Base-by-base conservation (phyloP, 805 yeast genomes). In the Saturnispora hagleri region DNA sequence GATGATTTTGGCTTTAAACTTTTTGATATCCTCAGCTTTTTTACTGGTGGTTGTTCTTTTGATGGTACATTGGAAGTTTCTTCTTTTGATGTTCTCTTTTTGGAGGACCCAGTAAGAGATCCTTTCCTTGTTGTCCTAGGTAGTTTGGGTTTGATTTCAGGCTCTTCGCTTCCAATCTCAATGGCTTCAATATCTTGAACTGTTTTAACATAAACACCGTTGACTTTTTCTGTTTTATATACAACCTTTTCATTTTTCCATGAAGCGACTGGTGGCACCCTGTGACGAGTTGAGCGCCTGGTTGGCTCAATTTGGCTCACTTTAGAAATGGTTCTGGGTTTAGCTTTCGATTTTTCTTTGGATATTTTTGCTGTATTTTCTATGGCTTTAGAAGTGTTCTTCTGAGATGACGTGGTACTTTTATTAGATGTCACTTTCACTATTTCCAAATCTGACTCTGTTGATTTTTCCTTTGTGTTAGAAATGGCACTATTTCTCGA, bases 241-340 rank as follows among this genome's bases (percentile, higher is more conserved):
- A 86, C 77, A 31, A 85, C 77, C 54, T 80, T 72, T 66, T 89
- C 96, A 60, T 86, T 86, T 63, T 86, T 78, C 96, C 96, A 89
- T 63, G 75, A 86, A 2, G 88, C 90, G 56, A 89, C 69, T 0
- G 95, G 91, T 3, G 82, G 77, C 6, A 85, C 74, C 55, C 78
- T 76, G 0, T 79, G 76, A 59, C 96, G 73, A 33, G 75, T 72
- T 0, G 95, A 85, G 56, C 86, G 70, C 56, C 95, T 72, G 2
- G 78, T 60, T 0, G 80, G 77, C 12, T 44, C 34, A 31, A 31
- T 46, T 18, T 27, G 34, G 51, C 51, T 34, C 47, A 24, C n/a
- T 28, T 24, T 18, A 5, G 36, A 47, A 47, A 38, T 47, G 8
- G 27, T 15, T 34, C 9, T 56, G 56, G 36, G 51, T 56, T 6